phyloP scores from a whole-genome alignment of 176 grass and related monocot genomes.

The Miscanthus lutarioriparius region DNA sequence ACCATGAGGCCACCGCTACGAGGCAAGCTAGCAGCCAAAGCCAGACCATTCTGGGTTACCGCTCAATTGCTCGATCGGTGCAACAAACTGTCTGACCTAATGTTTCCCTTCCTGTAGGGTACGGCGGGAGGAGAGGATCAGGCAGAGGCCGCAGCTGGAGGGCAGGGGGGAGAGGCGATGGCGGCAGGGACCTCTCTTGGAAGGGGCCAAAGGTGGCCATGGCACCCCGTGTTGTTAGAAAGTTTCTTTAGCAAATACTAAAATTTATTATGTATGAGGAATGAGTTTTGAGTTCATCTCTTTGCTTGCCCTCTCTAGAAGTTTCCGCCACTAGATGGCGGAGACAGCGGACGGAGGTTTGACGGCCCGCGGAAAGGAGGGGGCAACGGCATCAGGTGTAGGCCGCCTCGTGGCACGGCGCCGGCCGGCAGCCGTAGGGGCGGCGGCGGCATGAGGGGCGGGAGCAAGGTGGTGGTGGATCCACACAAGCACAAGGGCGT shows the following conservation, averaged over 20 bases:
- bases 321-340: background rate
- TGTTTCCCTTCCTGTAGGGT: background rate
- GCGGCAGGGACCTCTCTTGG: too few species aligned
- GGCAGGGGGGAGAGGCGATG: background rate
- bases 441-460: constrained; percentile 68
- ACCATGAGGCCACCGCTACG: constrained; percentile 5
- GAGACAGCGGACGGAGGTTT: constrained; percentile 9
- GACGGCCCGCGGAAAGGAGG: constrained; percentile 17
- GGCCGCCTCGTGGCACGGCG: constrained; percentile 27
- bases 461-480: constrained; percentile 68
- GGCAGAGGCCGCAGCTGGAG: constrained; percentile 26
- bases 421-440: constrained; percentile 19
- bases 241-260: too few species aligned
- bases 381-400: background rate
- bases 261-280: too few species aligned
- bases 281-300: too few species aligned
- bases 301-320: too few species aligned
- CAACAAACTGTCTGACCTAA: background rate
- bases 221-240: too few species aligned
- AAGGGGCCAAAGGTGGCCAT: too few species aligned
- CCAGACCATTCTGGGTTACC: too few species aligned
- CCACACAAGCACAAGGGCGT: constrained; percentile 81
- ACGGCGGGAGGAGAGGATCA: constrained; percentile 16
- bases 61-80: background rate
- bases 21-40: background rate